Evolutionary conservation across 805 yeast genomes (phyloP), one percentile per base, ranked within the genome.

Genomic region (Nakazawaea populi): DNA sequence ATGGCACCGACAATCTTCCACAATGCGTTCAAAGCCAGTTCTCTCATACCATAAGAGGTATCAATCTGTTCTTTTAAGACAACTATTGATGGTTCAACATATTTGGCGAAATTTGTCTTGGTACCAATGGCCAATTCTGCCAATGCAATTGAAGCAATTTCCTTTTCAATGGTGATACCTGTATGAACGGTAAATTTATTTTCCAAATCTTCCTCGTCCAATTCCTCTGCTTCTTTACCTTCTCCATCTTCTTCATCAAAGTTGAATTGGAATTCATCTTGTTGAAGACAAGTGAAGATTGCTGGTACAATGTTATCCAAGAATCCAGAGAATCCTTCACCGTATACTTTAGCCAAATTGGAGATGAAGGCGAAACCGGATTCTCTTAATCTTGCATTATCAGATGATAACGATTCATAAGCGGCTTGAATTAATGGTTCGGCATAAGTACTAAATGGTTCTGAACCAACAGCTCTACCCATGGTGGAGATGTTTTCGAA

Each of bases 401-500:
- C 87, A 35, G 92, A 81, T 57, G 80, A 77, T 58, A 92, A 77
- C 50, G 96, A 84, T 52, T 75, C 75, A 64, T 89, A 86, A 31
- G 97, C 91, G 54, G 97, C 89, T 64, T 87, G 87, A 58, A 90
- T 88, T 66, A 91, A 77, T 29, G 96, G 92, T 64, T 84, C 83
- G 47, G 97, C 96, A 66, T 80, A 89, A 43, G 87, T 82, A 41
- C 88, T 80, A 72, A 94, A 94, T 0, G 89, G 75, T 60, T 86
- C 92, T 50, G 94, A 86, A 56, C 97, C 96, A 53, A 94, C 97
- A 51, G 99, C 97, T 68, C 91, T 82, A 51, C 96, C 97, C 87
- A 94, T 84, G 12, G 97, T 86, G 43, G 97, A 87, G 58, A 94
- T 80, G 63, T 94, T 87, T 74, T 94, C 99, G 58, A 94, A 85